phyloP scores from a whole-genome alignment of 169 alveolate genomes.

The Cryptosporidium xiaoi region DNA sequence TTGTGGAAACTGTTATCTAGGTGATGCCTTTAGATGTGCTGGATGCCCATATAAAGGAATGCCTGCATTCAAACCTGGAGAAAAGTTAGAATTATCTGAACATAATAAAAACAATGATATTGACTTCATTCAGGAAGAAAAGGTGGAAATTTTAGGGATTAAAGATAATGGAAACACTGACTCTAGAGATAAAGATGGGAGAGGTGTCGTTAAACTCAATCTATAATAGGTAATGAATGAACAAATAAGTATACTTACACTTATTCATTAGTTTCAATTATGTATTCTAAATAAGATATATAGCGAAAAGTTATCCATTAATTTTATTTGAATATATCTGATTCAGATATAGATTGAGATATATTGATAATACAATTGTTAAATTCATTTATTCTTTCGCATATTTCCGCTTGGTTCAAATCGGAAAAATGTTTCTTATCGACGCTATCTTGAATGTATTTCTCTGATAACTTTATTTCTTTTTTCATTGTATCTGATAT shows the following conservation, averaged over 20 bases:
- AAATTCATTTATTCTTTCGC: slow-evolving; percentile 56
- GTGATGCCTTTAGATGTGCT: slow-evolving; percentile 96
- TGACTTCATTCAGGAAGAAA: slow-evolving; percentile 5
- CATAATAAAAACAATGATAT: slow-evolving; percentile 4
- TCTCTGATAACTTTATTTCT: slow-evolving; percentile 49
- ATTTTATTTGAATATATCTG: not conserved
- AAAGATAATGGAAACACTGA: not conserved
- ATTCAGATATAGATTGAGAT: slow-evolving; percentile 57
- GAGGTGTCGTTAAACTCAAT: slow-evolving; percentile 19
- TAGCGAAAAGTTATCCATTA: too few relatives aligned
- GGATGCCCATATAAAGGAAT: slow-evolving; percentile 93
- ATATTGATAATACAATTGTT: slow-evolving; percentile 33
- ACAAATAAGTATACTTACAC: too few relatives aligned
- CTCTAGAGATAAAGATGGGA: not conserved
- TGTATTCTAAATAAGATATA: too few relatives aligned
- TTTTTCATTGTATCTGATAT: slow-evolving; percentile 59
- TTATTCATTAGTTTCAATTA: too few relatives aligned
- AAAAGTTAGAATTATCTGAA: slow-evolving; percentile 79
- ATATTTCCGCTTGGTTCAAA: slow-evolving; percentile 18
- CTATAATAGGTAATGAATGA: not conserved
- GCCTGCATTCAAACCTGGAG: slow-evolving; percentile 96
- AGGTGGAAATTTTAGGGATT: slow-evolving; percentile 10
- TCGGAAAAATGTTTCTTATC: not conserved
- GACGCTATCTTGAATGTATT: not conserved
- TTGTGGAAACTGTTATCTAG: slow-evolving; percentile 92